These are phyloP conservation scores for Exophiala mesophila DNA, from an alignment of 2,329 filamentous ascomycete genomes.

Conservation along the genomic window DNA sequence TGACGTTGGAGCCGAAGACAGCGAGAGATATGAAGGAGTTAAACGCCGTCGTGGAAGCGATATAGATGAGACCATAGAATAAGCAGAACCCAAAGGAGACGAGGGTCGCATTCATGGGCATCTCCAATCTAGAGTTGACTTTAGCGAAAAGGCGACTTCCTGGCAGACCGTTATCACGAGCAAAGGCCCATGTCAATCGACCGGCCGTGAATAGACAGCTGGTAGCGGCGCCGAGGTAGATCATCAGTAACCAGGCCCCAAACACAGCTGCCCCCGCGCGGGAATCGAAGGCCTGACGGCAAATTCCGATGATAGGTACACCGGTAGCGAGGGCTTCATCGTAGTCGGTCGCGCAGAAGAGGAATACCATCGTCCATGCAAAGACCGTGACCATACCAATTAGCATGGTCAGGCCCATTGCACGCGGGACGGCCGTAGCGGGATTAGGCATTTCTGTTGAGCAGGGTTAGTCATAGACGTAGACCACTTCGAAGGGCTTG, in stretches of 20 bases:
- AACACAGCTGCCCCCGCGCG: slow-evolving; percentile 17
- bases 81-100: slow-evolving; percentile 32
- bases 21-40: slow-evolving; percentile 28
- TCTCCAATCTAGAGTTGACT: slow-evolving; percentile 28
- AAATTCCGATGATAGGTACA: slow-evolving; percentile 23
- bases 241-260: slow-evolving; percentile 28
- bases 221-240: slow-evolving; percentile 44
- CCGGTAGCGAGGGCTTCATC: slow-evolving; percentile 16
- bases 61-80: slow-evolving; percentile 34
- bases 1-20: slow-evolving; percentile 19
- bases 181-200: slow-evolving; percentile 50
- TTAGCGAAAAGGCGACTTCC: slow-evolving; percentile 37
- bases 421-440: slow-evolving; percentile 20
- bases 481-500: too few relatives aligned
- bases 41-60: slow-evolving; percentile 23
- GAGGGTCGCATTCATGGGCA: slow-evolving; percentile 37
- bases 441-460: slow-evolving; percentile 24
- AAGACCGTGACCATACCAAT: slow-evolving; percentile 23
- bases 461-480: slow-evolving; percentile 1
- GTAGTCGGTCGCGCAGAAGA: slow-evolving; percentile 24
- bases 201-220: slow-evolving; percentile 49
- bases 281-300: slow-evolving; percentile 20
- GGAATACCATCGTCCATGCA: slow-evolving; percentile 20
- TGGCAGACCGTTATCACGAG: slow-evolving; percentile 47
- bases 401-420: slow-evolving; percentile 24